Conservation (phyloP, 331 rosid genomes). For the Phaseolus coccineus region DNA sequence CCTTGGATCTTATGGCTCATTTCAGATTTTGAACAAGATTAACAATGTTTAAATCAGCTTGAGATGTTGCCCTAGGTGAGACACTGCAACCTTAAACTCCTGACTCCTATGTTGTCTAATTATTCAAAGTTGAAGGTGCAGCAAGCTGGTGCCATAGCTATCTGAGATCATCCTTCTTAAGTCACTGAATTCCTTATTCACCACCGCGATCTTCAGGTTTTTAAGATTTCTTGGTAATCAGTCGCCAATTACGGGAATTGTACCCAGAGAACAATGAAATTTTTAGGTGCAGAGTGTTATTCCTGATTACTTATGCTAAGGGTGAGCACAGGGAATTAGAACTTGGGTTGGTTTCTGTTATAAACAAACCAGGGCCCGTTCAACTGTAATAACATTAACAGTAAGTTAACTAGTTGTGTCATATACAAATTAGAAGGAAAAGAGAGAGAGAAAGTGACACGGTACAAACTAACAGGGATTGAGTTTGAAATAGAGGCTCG, state of each 20-base stretch:
- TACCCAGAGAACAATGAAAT: neutral
- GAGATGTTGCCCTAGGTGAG: neutral
- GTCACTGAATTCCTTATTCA: neutral
- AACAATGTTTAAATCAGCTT: neutral
- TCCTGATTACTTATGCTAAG: neutral
- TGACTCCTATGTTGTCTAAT: neutral
- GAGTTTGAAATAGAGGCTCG: neutral
- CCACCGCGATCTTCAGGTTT: neutral
- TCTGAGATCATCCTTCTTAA: neutral
- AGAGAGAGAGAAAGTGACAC: neutral
- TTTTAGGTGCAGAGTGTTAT: neutral
- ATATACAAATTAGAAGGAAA: neutral
- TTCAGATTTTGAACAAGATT: neutral
- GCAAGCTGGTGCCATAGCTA: neutral
- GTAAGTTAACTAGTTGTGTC: neutral
- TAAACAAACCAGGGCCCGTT: neutral
- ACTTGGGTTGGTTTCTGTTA: neutral
- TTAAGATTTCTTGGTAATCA: neutral
- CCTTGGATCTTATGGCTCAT: neutral
- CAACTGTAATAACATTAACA: no score
- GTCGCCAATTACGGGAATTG: neutral
- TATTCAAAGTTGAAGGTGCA: neutral
- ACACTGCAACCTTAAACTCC: neutral
- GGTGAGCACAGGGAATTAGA: neutral
- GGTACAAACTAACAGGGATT: neutral